Conservation (phyloP, 2,329 filamentous ascomycete species). For the Claviceps lovelessii region DNA sequence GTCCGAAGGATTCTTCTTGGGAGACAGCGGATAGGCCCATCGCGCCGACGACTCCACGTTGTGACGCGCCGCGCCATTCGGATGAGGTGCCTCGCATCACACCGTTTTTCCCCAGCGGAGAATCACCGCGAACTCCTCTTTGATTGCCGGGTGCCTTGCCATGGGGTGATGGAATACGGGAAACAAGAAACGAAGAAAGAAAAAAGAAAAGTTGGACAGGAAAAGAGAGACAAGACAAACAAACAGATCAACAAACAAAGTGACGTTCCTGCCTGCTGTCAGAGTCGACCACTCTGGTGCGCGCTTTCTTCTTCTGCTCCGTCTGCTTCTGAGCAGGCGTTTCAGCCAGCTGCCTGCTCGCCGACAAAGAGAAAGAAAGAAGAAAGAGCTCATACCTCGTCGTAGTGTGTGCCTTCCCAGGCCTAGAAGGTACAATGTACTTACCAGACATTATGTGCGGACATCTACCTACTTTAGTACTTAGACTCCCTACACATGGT, state of each 20-base stretch:
- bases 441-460: too few relatives aligned
- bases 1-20: not conserved
- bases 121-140: not conserved
- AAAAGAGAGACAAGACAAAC: too few relatives aligned
- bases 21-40: not conserved
- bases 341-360: constrained; percentile 9
- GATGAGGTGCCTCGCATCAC: not conserved
- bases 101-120: not conserved
- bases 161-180: not conserved
- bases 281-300: not conserved
- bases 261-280: not conserved
- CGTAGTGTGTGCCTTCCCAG: not conserved
- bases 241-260: too few relatives aligned
- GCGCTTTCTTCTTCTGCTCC: not conserved
- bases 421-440: not conserved
- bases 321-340: constrained; percentile 1
- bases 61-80: not conserved
- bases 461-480: too few relatives aligned
- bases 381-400: not conserved
- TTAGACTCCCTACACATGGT: not conserved
- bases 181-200: not conserved
- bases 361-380: not conserved
- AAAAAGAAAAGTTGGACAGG: too few relatives aligned
- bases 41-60: not conserved
- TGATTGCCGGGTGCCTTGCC: not conserved